phyloP scores from a whole-genome alignment of 2,329 filamentous ascomycete species.

The Verticillium alfalfae region DNA sequence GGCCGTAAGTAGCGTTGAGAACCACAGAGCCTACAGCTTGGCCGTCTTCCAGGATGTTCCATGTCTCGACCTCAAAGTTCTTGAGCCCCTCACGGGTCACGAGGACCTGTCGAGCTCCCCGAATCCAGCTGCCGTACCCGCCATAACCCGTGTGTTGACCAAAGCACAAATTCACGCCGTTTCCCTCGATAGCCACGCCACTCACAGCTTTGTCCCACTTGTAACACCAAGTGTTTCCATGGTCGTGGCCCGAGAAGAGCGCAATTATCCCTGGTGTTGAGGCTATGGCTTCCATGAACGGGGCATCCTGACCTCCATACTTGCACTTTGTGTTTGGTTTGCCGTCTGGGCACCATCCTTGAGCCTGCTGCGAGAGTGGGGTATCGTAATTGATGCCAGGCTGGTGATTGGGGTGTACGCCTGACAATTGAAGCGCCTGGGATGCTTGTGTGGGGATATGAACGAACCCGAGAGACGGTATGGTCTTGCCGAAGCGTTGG shows the following conservation, averaged over 20 bases:
- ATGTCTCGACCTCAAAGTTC: constrained; percentile 44
- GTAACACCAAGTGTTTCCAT: constrained; percentile 47
- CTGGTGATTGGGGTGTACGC: constrained; percentile 18
- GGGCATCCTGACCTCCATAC: constrained; percentile 38
- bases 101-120: constrained; percentile 52
- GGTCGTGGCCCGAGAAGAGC: constrained; percentile 56
- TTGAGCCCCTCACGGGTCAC: constrained; percentile 36
- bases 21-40: constrained; percentile 42
- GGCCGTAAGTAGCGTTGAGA: constrained; percentile 55
- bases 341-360: constrained; percentile 24
- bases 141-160: constrained; percentile 65
- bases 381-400: constrained; percentile 28
- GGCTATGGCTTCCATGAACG: constrained; percentile 52
- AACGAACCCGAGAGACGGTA: constrained; percentile 43
- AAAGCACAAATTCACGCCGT: constrained; percentile 45
- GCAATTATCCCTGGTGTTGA: constrained; percentile 42
- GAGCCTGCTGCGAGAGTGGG: constrained; percentile 20
- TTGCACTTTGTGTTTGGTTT: constrained; percentile 14
- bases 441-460: constrained; percentile 37
- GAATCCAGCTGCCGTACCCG: constrained; percentile 59
- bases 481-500: constrained; percentile 17
- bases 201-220: constrained; percentile 24
- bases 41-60: constrained; percentile 55
- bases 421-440: constrained; percentile 16
- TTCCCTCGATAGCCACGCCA: constrained; percentile 20